These are phyloP conservation scores for Boletus huronensis DNA, from an alignment of 768 basidiomycete species.

Conservation along the genomic window DNA sequence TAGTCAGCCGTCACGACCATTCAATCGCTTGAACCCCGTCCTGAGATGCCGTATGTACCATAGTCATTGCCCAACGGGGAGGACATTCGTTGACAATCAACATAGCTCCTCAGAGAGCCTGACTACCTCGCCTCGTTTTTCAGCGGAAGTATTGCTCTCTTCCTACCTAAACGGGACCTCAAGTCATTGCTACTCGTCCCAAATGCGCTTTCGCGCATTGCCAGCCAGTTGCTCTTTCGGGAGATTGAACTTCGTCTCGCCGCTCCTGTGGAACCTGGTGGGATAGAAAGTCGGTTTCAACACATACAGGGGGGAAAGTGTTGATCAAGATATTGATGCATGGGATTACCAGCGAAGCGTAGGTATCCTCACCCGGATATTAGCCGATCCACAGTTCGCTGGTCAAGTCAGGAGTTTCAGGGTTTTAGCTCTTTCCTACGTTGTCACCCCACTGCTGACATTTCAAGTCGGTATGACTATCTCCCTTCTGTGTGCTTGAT, in stretches of 20 bases:
- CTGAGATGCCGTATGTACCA: constrained; percentile 52
- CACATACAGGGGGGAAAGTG: constrained; percentile 10
- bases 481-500: not conserved
- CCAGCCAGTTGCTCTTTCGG: constrained; percentile 63
- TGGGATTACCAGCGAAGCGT: constrained; percentile 59
- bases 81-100: not conserved
- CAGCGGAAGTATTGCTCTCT: constrained; percentile 64
- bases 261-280: constrained; percentile 27
- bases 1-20: too few relatives aligned
- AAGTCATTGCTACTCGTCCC: constrained; percentile 62
- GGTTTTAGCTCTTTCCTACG: constrained; percentile 51
- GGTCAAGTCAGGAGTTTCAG: constrained; percentile 53
- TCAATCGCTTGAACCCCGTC: too few relatives aligned
- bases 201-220: constrained; percentile 63
- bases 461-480: constrained; percentile 57
- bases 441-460: constrained; percentile 48
- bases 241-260: constrained; percentile 64
- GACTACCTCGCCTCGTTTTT: constrained; percentile 52
- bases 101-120: constrained; percentile 35
- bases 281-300: constrained; percentile 15
- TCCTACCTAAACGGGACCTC: constrained; percentile 61
- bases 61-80: not conserved
- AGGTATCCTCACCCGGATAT: constrained; percentile 65
- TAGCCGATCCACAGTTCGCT: constrained; percentile 58
- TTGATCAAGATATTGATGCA: constrained; percentile 38